A percentile compares a stretch with the other conserved stretches of the same genome.
phyloP scores from a whole-genome alignment of 2,329 filamentous ascomycete species.

The Setomelanomma holmii region DNA sequence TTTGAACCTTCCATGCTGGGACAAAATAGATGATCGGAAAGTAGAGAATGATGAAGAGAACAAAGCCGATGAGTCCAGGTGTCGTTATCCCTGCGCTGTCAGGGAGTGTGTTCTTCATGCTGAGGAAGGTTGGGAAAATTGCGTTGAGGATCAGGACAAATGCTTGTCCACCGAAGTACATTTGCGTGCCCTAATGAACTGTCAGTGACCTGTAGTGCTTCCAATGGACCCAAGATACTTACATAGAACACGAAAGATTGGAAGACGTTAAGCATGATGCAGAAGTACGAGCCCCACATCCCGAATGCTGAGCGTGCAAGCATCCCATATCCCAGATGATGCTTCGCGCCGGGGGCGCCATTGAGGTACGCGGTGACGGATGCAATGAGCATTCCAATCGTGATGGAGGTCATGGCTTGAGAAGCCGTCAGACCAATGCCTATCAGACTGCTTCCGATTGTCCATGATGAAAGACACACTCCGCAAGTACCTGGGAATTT shows the following conservation, averaged over 20 bases:
- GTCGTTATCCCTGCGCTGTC: constrained; percentile 16
- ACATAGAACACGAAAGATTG: constrained; percentile 23
- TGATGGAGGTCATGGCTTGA: constrained; percentile 12
- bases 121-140: constrained; percentile 22
- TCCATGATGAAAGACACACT: constrained; percentile 18
- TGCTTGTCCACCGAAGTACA: constrained; percentile 27
- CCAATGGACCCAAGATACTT: background rate
- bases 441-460: constrained; percentile 20
- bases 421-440: constrained; percentile 19
- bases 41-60: constrained; percentile 19
- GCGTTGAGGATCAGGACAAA: constrained; percentile 22
- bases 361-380: constrained; percentile 19
- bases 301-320: constrained; percentile 24
- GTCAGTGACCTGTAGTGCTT: background rate
- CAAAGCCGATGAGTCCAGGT: constrained; percentile 17
- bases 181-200: constrained; percentile 17
- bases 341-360: constrained; percentile 18
- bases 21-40: constrained; percentile 24
- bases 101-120: constrained; percentile 28
- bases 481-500: constrained; percentile 14
- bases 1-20: constrained; percentile 18
- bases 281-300: constrained; percentile 26
- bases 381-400: constrained; percentile 21
- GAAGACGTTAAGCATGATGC: constrained; percentile 27
- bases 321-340: constrained; percentile 26